Base-by-base conservation (phyloP, 257 asterid genomes). In the Catharanthus roseus region DNA sequence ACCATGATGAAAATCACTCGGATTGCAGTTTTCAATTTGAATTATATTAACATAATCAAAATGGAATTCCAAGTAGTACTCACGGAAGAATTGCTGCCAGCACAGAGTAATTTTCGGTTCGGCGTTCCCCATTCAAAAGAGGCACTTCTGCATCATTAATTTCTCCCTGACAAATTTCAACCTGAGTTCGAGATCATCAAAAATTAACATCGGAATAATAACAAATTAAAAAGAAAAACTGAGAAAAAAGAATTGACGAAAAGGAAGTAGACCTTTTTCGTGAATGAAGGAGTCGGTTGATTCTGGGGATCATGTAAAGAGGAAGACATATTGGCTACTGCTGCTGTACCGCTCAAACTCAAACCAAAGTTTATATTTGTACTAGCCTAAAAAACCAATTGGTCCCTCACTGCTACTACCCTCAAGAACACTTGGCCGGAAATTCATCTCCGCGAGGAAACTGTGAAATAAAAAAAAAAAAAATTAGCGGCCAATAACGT, bases 51-150 rank as follows among this genome's bases (percentile, higher is more conserved):
- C 41, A 65, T 21, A 44, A 24, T 31, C 6, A 44, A 47, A 4
- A 28, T 10, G 33, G 38, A 26, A 24, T 18, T 42, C n/a, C 56
- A 42, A 66, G 39, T 5, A 24, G 36, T 72, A 87, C 97, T 89
- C 75, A 93, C 97, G 96, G 92, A 69, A 87, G 86, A 71, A 86
- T 79, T 8, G 88, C 88, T 4, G 96, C 81, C 68, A 75, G 83
- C 70, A 86, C 82, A 5, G 98, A 80, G 74, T 81, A 93, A n/a
- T 87, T 80, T 50, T 90, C 90, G 15, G 57, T 53, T 38, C 78
- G 86, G 34, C 45, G 82, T 19, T 42, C 24, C 13, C 64, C 82
- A 24, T 49, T 73, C 51, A 92, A 26, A 34, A 92, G 96, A 74
- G 92, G 90, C 82, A 85, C 85, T 38, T 79, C 78, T 69, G 15